Conservation (phyloP, 306 rosid species). For the Mucuna pruriens region DNA sequence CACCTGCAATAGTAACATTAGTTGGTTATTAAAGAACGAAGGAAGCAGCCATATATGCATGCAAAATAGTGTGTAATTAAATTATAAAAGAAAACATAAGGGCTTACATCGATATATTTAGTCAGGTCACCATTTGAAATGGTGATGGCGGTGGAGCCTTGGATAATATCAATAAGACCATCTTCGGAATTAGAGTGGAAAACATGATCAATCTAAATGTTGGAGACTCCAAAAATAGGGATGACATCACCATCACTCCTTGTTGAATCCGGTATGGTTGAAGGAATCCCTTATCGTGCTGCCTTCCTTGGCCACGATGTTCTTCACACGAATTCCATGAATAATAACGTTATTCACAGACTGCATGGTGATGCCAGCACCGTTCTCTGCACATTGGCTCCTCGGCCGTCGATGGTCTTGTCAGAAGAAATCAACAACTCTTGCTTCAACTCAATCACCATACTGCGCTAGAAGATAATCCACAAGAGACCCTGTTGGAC, state of each 20-base stretch:
- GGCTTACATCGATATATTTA: constrained; percentile 38
- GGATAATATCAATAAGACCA: constrained; percentile 37
- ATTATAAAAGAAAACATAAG: too few relatives aligned
- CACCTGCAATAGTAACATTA: too few relatives aligned
- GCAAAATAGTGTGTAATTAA: too few relatives aligned
- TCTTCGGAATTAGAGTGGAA: constrained; percentile 31
- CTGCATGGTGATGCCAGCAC: constrained; percentile 38
- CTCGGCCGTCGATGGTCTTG: constrained; percentile 43
- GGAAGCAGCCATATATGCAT: too few relatives aligned
- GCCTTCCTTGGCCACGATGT: constrained; percentile 1
- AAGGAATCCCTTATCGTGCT: constrained; percentile 19
- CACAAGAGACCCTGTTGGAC: constrained; percentile 25
- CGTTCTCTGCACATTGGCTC: constrained; percentile 6
- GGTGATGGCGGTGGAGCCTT: constrained; percentile 36
- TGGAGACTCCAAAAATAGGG: constrained; percentile 24
- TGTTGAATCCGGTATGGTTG: not conserved
- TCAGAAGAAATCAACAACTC: constrained; percentile 30
- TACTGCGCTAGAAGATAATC: constrained; percentile 15
- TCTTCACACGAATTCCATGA: constrained; percentile 19
- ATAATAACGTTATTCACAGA: constrained; percentile 31
- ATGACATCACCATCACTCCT: constrained; percentile 44
- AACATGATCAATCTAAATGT: constrained; percentile 38
- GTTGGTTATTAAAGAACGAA: too few relatives aligned
- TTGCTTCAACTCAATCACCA: constrained; percentile 19
- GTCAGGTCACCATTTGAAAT: constrained; percentile 43